Evolutionary conservation across 768 basidiomycete species (phyloP), one percentile per base, ranked within the genome.

Genomic region (Lactarius sp.): DNA sequence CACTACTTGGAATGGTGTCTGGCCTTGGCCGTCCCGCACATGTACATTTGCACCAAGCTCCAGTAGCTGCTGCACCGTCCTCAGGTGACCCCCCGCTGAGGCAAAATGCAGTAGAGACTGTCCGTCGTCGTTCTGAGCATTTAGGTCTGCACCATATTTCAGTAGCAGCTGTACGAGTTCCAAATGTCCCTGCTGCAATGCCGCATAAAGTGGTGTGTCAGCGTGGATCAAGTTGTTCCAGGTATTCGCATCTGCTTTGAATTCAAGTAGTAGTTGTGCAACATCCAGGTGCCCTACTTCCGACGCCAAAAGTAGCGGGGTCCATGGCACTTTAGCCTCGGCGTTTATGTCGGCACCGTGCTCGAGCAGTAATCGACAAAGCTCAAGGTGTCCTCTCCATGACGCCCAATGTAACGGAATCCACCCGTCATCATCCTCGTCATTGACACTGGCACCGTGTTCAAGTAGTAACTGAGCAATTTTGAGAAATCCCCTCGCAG

Each of bases 361-460:
- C 0, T 61, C 46, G 2, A 60, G 39, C 8, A 60, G 20, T 16
- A 53, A 6, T 34, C 41, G 39, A 4, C 9, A 27, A 14, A 54
- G 12, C 34, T 46, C 41, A 1, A 52, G 36, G 31, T 34, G 33
- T 4, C 52, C 31, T 0, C n/a, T 22, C 6, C 14, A 12, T 18
- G 51, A 22, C 10, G 60, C 52, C 6, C 6, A 0, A 34, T 46
- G 46, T 31, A 61, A 22, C 12, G 39, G 12, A 18, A 41, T 12
- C 37, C 20, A 27, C 1, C 12, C 18, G 7, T 0, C 1, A 27
- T 13, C 3, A 8, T 41, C 18, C 16, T 2, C 1, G 0, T 1
- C 3, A 9, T 47, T 46, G 20, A 36, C 31, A 41, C 9, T 13
- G 39, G 39, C 39, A 13, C 39, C 39, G 14, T 41, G 39, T 41